phyloP scores from a whole-genome alignment of 768 basidiomycete species.

The Pleurotus pulmonarius region DNA sequence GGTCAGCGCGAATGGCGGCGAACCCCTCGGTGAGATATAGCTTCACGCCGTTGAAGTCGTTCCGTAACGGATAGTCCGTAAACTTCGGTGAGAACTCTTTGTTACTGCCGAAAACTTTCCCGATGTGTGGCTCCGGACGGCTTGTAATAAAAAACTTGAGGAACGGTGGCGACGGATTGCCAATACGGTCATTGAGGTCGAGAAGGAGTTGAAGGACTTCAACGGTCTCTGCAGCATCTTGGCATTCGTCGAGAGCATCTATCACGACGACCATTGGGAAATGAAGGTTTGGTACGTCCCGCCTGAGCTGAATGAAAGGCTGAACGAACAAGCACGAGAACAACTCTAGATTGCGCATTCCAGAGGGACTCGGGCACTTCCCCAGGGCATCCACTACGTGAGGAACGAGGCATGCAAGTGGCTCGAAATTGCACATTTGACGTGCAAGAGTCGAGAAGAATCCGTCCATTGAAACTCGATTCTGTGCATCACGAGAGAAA shows the following conservation, averaged over 20 bases:
- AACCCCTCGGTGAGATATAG: neutral
- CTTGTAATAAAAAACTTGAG: neutral
- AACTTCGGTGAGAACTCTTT: neutral
- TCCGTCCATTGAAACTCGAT: neutral
- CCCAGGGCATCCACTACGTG: neutral
- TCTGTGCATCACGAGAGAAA: neutral
- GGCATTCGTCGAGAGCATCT: constrained; percentile 3
- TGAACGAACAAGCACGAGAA: neutral
- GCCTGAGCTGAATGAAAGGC: neutral
- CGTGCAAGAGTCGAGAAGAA: constrained; percentile 1
- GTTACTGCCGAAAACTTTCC: neutral
- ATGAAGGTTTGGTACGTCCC: neutral
- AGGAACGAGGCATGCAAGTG: neutral
- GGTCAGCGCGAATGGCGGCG: neutral
- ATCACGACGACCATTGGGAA: constrained; percentile 5
- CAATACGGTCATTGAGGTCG: neutral
- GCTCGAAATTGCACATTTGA: neutral
- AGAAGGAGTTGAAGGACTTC: neutral
- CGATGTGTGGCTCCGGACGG: neutral
- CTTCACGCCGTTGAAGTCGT: neutral
- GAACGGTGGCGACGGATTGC: neutral
- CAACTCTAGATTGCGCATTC: neutral
- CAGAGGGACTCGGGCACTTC: neutral
- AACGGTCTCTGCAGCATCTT: neutral
- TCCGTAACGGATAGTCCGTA: neutral